Percentiles rank a stretch among this genome's conserved stretches.
These are phyloP conservation scores for Hemerocallis citrina DNA, from an alignment of 106 monocot genomes.

Conservation along the genomic window DNA sequence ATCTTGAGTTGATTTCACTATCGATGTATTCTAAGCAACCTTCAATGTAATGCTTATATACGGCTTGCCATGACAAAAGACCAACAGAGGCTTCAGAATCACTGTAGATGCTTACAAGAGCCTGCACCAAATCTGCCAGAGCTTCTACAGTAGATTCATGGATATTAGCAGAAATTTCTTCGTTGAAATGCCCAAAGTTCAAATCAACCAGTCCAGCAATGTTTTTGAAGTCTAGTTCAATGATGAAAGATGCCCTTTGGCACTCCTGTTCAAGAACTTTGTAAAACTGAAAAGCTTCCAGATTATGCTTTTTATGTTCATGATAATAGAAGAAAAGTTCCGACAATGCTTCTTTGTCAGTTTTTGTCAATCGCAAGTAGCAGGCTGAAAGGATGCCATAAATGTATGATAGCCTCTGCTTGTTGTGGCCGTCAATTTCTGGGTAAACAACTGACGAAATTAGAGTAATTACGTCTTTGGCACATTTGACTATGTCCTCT, in stretches of 20 bases:
- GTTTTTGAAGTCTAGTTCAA: constrained; percentile 73
- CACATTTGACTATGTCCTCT: constrained; percentile 59
- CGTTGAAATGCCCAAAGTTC: constrained; percentile 74
- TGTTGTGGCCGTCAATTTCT: constrained; percentile 70
- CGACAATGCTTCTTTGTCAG: constrained; percentile 21
- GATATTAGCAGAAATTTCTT: constrained; percentile 65
- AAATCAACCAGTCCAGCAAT: constrained; percentile 64
- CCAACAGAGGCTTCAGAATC: constrained; percentile 27
- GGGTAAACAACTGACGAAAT: constrained; percentile 60
- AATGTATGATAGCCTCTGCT: constrained; percentile 70
- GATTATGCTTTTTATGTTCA: constrained; percentile 26
- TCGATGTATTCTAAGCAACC: constrained; percentile 42
- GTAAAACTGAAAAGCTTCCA: constrained; percentile 61
- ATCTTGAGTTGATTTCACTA: constrained; percentile 16
- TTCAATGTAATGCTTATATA: constrained; percentile 71
- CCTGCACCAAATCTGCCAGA: constrained; percentile 60
- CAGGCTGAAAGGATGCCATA: constrained; percentile 80
- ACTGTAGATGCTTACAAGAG: constrained; percentile 38
- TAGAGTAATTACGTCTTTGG: constrained; percentile 57
- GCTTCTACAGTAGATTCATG: constrained; percentile 53
- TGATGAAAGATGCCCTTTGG: constrained; percentile 49
- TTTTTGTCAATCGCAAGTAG: constrained; percentile 32
- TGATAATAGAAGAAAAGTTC: constrained; percentile 8
- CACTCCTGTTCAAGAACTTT: constrained; percentile 88
- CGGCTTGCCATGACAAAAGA: constrained; percentile 62